Evolutionary conservation across 169 alveolate species (phyloP).

Genomic region (Cryptosporidium parvum): DNA sequence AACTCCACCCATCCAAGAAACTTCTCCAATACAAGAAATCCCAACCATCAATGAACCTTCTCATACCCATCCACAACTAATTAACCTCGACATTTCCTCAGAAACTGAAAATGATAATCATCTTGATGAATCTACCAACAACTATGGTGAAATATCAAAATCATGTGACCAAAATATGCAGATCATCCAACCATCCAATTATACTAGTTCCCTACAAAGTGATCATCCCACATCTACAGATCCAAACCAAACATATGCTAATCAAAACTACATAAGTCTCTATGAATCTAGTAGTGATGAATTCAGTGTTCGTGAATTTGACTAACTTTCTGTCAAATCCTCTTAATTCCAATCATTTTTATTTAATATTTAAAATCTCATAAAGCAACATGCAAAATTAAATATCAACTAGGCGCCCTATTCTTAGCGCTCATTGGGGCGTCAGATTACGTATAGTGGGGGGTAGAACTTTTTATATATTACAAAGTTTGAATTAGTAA

Average conservation of each 20-base stretch:
- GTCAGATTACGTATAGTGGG: slow-evolving; percentile 20
- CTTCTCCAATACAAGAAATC: neutral
- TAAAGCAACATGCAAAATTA: slow-evolving; percentile 2
- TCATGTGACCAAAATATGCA: neutral
- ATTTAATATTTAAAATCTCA: neutral
- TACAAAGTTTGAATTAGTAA: neutral
- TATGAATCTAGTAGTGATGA: slow-evolving; percentile 14
- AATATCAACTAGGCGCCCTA: neutral
- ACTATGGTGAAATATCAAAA: neutral
- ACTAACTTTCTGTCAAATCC: neutral
- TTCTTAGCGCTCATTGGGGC: neutral
- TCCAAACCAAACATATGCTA: neutral
- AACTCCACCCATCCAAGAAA: neutral
- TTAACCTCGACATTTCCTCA: neutral
- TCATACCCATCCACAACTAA: neutral
- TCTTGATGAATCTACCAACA: neutral
- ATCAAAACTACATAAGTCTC: neutral
- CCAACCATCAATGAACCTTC: neutral
- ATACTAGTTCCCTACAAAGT: neutral
- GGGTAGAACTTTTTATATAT: neutral
- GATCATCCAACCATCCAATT: neutral
- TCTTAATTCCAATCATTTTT: neutral
- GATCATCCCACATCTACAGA: neutral
- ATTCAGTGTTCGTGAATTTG: neutral
- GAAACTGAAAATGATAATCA: neutral